Evolutionary conservation across 2,329 filamentous ascomycete genomes (phyloP).

Genomic region (Cordyceps militaris): DNA sequence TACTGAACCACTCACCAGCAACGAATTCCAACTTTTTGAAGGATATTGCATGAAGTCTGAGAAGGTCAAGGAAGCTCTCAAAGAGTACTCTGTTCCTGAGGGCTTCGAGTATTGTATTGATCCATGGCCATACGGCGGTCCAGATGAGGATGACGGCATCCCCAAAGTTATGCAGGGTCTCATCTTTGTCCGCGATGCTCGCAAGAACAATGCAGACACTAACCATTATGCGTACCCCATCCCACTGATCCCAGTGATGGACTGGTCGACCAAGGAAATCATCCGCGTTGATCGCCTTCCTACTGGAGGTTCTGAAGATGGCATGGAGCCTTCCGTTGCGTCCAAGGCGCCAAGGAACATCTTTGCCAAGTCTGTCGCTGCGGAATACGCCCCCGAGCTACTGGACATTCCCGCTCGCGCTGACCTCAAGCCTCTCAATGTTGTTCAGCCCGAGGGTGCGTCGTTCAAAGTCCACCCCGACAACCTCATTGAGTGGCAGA

Average conservation of each 20-base stretch:
- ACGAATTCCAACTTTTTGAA: conserved; percentile 34
- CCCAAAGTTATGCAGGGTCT: conserved; percentile 43
- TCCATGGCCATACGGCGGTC: conserved; percentile 61
- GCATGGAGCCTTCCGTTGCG: conserved; percentile 29
- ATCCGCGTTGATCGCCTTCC: conserved; percentile 52
- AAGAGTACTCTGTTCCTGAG: conserved; percentile 39
- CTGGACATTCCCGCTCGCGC: conserved; percentile 39
- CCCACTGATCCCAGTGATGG: conserved; percentile 53
- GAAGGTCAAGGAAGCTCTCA: conserved; percentile 39
- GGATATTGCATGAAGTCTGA: conserved; percentile 35
- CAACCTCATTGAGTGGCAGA: conserved; percentile 52
- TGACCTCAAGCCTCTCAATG: conserved; percentile 62
- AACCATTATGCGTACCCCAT: conserved; percentile 58
- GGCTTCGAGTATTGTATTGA: conserved; percentile 38
- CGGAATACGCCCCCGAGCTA: conserved; percentile 46
- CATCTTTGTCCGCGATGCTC: conserved; percentile 38
- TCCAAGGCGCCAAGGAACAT: conserved; percentile 36
- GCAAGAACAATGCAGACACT: conserved; percentile 42
- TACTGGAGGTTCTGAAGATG: conserved; percentile 39
- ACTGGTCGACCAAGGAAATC: conserved; percentile 46
- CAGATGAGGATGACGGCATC: conserved; percentile 31
- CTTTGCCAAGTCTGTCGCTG: conserved; percentile 33
- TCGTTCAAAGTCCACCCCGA: conserved; percentile 52
- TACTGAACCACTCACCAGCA: conserved; percentile 18
- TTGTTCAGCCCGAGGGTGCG: conserved; percentile 62